A percentile compares a stretch with the other conserved stretches of the same genome.
phyloP scores from a whole-genome alignment of 345 rosid genomes.

The Aquilaria malaccensis region DNA sequence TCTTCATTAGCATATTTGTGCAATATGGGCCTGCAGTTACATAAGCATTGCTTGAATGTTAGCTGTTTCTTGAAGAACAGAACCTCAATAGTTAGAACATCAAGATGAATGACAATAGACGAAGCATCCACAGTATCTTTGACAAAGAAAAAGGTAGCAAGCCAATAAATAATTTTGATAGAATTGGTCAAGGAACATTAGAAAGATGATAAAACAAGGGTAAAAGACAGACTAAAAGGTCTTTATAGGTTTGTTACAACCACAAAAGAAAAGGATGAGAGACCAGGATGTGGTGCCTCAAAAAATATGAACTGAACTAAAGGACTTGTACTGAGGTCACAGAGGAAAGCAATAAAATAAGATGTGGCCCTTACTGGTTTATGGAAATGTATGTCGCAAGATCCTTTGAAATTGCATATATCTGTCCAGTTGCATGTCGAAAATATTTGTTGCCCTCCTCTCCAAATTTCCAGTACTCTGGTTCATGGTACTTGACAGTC shows the following conservation, averaged over 20 bases:
- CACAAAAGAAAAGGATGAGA: no score
- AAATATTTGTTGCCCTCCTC: slow-evolving; percentile 95
- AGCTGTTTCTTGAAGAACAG: background rate
- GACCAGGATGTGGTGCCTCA: background rate
- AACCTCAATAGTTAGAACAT: background rate
- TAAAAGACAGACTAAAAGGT: no score
- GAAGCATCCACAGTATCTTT: background rate
- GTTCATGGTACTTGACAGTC: slow-evolving; percentile 94
- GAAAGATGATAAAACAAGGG: no score
- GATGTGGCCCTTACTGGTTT: slow-evolving; percentile 57
- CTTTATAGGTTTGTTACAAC: no score
- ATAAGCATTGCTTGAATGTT: slow-evolving; percentile 12
- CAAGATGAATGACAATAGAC: no score
- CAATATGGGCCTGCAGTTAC: slow-evolving; percentile 63
- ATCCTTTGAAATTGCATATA: slow-evolving; percentile 92
- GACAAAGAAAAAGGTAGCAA: no score
- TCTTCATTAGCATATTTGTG: slow-evolving; percentile 97
- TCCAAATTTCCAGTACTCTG: slow-evolving; percentile 98
- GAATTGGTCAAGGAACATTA: no score
- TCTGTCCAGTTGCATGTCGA: slow-evolving; percentile 97
- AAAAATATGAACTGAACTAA: background rate
- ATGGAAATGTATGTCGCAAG: slow-evolving; percentile 79
- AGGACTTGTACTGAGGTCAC: background rate
- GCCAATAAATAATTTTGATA: no score
- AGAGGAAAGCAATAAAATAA: slow-evolving; percentile 1